Conservation (phyloP, 1,284 basidiomycete species). For the Singerocomus inundabilis region DNA sequence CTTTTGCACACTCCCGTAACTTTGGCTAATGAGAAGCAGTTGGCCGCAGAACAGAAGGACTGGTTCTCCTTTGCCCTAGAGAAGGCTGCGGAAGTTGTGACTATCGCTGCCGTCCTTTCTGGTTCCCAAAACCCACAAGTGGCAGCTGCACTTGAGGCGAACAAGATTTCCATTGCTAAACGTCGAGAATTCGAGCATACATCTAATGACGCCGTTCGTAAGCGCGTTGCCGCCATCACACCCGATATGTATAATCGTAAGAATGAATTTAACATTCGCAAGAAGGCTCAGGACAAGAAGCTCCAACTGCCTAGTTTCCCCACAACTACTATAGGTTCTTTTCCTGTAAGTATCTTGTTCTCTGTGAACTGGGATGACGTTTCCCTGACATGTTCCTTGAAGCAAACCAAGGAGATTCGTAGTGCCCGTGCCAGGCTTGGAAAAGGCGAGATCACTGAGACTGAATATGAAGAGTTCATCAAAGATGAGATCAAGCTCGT, state of each 20-base stretch:
- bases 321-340: constrained; percentile 98
- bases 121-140: constrained; percentile 77
- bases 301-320: constrained; percentile 96
- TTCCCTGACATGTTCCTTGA: constrained; percentile 7
- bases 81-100: constrained; percentile 92
- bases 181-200: constrained; percentile 95
- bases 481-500: constrained; percentile 96
- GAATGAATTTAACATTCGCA: constrained; percentile 86
- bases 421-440: constrained; percentile 90
- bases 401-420: constrained; percentile 99
- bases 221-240: constrained; percentile 92
- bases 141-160: constrained; percentile 76
- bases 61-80: constrained; percentile 99
- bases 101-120: constrained; percentile 81
- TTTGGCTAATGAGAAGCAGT: constrained; percentile 89
- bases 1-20: constrained; percentile 99
- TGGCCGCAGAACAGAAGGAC: constrained; percentile 88
- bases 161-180: constrained; percentile 90
- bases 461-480: constrained; percentile 97
- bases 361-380: not conserved
- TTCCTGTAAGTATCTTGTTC: constrained; percentile 62
- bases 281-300: constrained; percentile 87
- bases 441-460: constrained; percentile 88
- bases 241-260: constrained; percentile 88
- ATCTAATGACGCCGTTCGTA: constrained; percentile 94